Percentiles rank a stretch among this genome's conserved stretches.
These are phyloP conservation scores for Dactylellina parvicollis DNA, from an alignment of 2,329 filamentous ascomycete species.

Conservation along the genomic window DNA sequence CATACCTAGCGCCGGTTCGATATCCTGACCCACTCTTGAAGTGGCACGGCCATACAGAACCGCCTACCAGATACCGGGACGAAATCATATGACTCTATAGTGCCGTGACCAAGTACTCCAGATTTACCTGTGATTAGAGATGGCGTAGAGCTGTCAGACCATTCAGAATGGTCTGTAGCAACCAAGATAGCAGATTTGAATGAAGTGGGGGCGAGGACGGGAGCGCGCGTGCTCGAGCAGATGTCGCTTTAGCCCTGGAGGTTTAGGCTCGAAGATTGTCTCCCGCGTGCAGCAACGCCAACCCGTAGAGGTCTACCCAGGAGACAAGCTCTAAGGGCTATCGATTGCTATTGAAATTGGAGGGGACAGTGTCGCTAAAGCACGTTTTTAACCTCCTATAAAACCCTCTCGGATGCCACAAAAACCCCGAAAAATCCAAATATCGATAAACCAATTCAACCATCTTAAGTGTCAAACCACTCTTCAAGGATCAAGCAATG, in stretches of 20 bases:
- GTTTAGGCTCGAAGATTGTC: constrained; percentile 24
- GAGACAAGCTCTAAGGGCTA: constrained; percentile 13
- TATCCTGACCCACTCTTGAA: constrained; percentile 3
- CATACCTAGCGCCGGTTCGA: constrained; percentile 21
- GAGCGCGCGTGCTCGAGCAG: not conserved
- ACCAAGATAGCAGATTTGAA: constrained; percentile 2
- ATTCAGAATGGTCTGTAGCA: constrained; percentile 19
- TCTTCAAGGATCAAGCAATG: constrained; percentile 22
- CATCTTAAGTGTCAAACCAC: constrained; percentile 14
- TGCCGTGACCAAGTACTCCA: constrained; percentile 4
- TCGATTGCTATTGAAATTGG: constrained; percentile 17
- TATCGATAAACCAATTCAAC: constrained; percentile 33
- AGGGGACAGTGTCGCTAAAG: constrained; percentile 34
- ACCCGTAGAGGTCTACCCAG: too few species aligned
- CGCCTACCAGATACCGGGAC: constrained; percentile 9
- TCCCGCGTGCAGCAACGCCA: too few species aligned
- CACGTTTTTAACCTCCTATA: constrained; percentile 28
- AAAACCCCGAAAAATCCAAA: constrained; percentile 29
- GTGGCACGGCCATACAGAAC: not conserved
- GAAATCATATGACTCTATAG: constrained; percentile 1
- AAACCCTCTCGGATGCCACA: constrained; percentile 33
- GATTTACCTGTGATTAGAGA: constrained; percentile 7
- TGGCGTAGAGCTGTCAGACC: constrained; percentile 19
- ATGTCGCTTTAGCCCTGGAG: constrained; percentile 14
- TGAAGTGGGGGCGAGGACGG: constrained; percentile 17